Evolutionary conservation across 352 stramenopile genomes (phyloP).

Genomic region (Pythium monospermum): DNA sequence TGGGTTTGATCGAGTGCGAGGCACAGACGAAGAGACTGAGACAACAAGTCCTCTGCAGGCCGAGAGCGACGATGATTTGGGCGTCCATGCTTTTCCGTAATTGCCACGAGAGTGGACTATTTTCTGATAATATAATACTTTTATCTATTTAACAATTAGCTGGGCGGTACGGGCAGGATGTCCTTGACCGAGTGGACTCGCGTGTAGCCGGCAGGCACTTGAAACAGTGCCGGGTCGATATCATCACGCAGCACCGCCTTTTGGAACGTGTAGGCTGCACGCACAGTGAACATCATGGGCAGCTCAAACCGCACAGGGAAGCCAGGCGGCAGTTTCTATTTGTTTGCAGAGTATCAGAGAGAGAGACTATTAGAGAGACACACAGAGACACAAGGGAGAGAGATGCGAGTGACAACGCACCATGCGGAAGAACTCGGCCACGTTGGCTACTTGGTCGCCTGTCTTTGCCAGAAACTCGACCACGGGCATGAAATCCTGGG

Average conservation of each 20-base stretch:
- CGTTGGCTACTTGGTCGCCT: slow-evolving; percentile 67
- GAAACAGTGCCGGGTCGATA: slow-evolving; percentile 48
- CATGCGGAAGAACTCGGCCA: slow-evolving; percentile 84
- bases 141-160: no score
- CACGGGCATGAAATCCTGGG: slow-evolving; percentile 65
- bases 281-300: slow-evolving; percentile 79
- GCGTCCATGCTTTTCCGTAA: no score
- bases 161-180: slow-evolving; percentile 14
- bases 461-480: slow-evolving; percentile 77
- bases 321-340: slow-evolving; percentile 68
- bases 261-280: slow-evolving; percentile 79
- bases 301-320: slow-evolving; percentile 82
- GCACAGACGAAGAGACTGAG: no score
- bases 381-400: slow-evolving; percentile 1
- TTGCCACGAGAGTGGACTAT: no score
- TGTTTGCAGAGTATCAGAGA: no score
- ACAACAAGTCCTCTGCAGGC: no score
- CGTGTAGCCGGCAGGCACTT: slow-evolving; percentile 45
- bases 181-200: slow-evolving; percentile 32
- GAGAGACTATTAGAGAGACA: slow-evolving; percentile 2
- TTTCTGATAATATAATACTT: no score
- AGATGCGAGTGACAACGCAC: slow-evolving; percentile 22
- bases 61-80: not conserved
- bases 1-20: no score
- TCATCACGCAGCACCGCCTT: slow-evolving; percentile 49